These are phyloP conservation scores for Penicillium sp. DNA, from an alignment of 2,329 filamentous ascomycete genomes.

Conservation along the genomic window DNA sequence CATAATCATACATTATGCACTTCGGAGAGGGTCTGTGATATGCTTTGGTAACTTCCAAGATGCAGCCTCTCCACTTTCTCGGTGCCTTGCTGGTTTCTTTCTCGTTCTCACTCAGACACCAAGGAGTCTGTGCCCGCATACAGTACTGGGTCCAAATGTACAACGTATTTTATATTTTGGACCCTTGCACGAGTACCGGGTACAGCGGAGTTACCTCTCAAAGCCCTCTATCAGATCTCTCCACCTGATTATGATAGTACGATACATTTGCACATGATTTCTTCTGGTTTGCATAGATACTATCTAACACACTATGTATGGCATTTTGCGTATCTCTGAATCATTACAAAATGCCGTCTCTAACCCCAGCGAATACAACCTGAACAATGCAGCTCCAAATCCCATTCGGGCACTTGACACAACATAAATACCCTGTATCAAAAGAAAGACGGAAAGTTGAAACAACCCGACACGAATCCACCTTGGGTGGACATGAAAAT, in stretches of 20 bases:
- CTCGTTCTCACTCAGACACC: neutral
- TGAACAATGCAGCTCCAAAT: neutral
- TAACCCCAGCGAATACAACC: neutral
- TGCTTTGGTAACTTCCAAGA: constrained; percentile 17
- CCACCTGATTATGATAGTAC: too few relatives aligned
- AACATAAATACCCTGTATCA: neutral
- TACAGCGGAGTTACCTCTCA: neutral
- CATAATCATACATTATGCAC: constrained; percentile 12
- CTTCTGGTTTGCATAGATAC: neutral
- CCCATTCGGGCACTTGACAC: neutral
- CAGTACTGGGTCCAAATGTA: constrained; percentile 1
- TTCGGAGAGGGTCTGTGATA: constrained; percentile 20
- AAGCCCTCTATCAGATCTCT: constrained; percentile 15
- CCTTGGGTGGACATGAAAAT: constrained; percentile 9
- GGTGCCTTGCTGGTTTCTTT: constrained; percentile 5
- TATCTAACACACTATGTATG: neutral
- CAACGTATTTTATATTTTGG: neutral
- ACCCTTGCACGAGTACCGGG: neutral
- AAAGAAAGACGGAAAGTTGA: neutral
- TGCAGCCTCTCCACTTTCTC: constrained; percentile 19
- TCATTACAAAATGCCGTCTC: too few relatives aligned
- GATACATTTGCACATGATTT: neutral
- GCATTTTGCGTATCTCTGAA: too few relatives aligned
- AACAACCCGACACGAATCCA: constrained; percentile 2
- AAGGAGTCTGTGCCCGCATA: constrained; percentile 8